Percentiles rank a stretch among this genome's conserved stretches.
Conservation (phyloP, 1,139 yeast species). For the Geotrichum phurueaensis region DNA sequence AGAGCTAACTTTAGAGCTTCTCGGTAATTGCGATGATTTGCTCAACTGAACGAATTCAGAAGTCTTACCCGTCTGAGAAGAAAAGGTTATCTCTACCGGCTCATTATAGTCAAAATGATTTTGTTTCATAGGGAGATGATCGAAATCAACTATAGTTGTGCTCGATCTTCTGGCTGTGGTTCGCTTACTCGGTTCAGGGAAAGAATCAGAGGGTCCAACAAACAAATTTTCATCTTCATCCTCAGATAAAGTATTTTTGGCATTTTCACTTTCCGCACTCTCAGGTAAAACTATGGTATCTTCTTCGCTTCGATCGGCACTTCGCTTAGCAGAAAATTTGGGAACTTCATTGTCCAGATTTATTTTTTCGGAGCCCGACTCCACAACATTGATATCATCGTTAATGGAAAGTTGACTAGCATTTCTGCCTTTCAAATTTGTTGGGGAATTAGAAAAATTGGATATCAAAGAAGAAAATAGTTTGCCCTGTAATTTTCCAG, state of each 20-base stretch:
- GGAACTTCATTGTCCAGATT: neutral
- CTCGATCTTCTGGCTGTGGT: neutral
- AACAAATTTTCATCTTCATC: neutral
- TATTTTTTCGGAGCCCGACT: neutral
- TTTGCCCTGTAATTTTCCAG: slow-evolving; percentile 4
- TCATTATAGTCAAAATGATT: slow-evolving; percentile 2
- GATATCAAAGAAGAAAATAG: slow-evolving; percentile 11
- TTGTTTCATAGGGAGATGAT: neutral
- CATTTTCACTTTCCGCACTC: too few relatives aligned
- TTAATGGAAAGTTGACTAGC: slow-evolving; percentile 2
- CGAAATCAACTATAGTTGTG: neutral
- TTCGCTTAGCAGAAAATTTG: too few relatives aligned
- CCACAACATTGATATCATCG: neutral
- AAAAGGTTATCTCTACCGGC: neutral
- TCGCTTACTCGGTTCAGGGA: neutral
- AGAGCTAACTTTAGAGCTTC: neutral
- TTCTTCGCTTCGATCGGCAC: too few relatives aligned
- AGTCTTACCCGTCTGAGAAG: neutral
- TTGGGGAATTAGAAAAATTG: slow-evolving; percentile 1
- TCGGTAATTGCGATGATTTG: too few relatives aligned
- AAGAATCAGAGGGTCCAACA: neutral
- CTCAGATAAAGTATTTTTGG: neutral
- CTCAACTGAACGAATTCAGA: neutral
- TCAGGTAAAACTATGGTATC: too few relatives aligned
- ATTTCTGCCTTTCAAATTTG: neutral